A percentile compares a stretch with the other conserved stretches of the same genome.
Conservation (phyloP, 768 basidiomycete genomes). For the Boletus reticuloceps region DNA sequence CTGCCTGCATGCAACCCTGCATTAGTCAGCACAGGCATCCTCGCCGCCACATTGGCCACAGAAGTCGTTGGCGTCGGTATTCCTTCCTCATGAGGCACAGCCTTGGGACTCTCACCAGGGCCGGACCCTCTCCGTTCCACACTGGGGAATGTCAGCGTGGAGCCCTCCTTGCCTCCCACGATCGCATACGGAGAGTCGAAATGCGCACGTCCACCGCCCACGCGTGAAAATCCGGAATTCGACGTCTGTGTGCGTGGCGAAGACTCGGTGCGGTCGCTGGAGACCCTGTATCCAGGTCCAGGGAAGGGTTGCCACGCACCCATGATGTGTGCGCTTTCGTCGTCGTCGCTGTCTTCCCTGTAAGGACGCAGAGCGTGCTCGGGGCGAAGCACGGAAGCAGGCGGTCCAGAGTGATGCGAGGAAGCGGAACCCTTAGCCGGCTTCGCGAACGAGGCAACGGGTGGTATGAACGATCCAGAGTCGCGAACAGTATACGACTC, state of each 20-base stretch:
- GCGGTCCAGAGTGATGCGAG: conserved; percentile 47
- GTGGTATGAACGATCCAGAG: conserved; percentile 51
- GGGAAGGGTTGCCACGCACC: conserved; percentile 87
- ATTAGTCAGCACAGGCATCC: conserved; percentile 34
- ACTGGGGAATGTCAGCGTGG: conserved; percentile 67
- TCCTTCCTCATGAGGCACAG: conserved; percentile 34
- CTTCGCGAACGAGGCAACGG: conserved; percentile 32
- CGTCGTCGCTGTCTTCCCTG: conserved; percentile 73
- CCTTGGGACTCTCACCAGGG: conserved; percentile 19
- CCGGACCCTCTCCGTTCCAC: conserved; percentile 42
- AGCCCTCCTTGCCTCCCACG: conserved; percentile 42
- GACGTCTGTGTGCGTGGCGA: conserved; percentile 29
- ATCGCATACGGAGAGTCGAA: conserved; percentile 86
- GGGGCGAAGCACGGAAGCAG: conserved; percentile 71
- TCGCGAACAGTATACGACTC: conserved; percentile 35
- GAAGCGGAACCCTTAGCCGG: conserved; percentile 28
- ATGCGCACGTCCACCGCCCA: conserved; percentile 86
- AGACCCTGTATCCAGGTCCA: conserved; percentile 29
- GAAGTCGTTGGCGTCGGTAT: conserved; percentile 51
- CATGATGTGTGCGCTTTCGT: conserved; percentile 81
- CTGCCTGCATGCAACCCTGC: conserved; percentile 56
- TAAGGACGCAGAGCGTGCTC: conserved; percentile 78
- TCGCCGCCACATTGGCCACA: conserved; percentile 45
- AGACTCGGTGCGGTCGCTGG: conserved; percentile 26
- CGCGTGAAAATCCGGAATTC: conserved; percentile 74